Evolutionary conservation across 2,329 filamentous ascomycete genomes (phyloP), one percentile per base, ranked within the genome.

Genomic region (Xylariales sp.): DNA sequence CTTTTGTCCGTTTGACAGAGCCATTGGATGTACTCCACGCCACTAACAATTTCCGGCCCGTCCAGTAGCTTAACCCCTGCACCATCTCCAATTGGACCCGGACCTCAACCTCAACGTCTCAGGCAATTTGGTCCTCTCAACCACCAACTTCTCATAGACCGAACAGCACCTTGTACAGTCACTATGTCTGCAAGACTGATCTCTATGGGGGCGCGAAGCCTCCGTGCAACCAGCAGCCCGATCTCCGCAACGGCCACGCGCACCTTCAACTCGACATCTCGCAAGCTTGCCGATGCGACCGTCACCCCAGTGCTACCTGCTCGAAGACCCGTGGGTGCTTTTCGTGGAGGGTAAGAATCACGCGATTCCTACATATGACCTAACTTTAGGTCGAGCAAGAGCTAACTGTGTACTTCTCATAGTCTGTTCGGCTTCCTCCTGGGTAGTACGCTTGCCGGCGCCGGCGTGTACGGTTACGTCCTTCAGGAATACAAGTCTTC

Each of bases 381-480:
- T 15, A 12, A 27, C 18, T 28, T 16, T 12, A 39, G 10, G n/a
- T 19, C n/a, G n/a, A 28, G 38, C 20, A 7, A 3, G 27, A 4
- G 20, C 37, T 35, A 32, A 39, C 38, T 15, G 28, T 28, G 6
- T 8, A 4, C 14, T 11, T 22, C 19, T 6, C 46, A 43, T 54
- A 96, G 91, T 44, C 70, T 96, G 46, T 88, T 95, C 56, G 91
- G 91, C 39, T 97, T 97, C 73, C 81, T 97, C 38, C 74, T 93
- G 49, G 91, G 91, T 51, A 82, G 86, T 48, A 83, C 86, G 34
- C 71, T 88, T 39, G 83, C 90, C 32, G 89, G 88, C 56, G 78
- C 77, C 39, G 84, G 80, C 44, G 85, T 94, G 55, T 97, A 96
- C 71, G 89, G 88, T 64, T 97, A 97, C 65, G 79, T 95, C 51